These are phyloP conservation scores for Arthroderma sp. DNA, from an alignment of 2,329 filamentous ascomycete genomes.

Conservation along the genomic window DNA sequence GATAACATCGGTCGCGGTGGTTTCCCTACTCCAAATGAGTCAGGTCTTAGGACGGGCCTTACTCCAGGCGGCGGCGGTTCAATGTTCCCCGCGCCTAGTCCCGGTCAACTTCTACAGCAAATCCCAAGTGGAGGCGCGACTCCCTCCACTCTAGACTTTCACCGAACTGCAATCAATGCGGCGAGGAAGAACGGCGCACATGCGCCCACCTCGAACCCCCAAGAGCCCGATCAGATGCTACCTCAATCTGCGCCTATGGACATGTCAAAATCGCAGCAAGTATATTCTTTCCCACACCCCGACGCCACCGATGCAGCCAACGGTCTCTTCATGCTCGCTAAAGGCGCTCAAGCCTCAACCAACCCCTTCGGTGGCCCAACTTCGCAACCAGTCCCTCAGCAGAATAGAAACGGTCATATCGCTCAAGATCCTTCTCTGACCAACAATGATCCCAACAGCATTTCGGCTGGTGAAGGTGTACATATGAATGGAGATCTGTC, in stretches of 20 bases:
- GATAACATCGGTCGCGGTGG: conserved; percentile 62
- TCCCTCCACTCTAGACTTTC: conserved; percentile 83
- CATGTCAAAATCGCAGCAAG: conserved; percentile 34
- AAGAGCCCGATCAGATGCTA: conserved; percentile 25
- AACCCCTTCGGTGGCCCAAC: conserved; percentile 37
- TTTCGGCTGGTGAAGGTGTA: conserved; percentile 33
- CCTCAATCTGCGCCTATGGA: conserved; percentile 30
- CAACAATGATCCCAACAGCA: neutral
- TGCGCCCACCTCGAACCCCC: conserved; percentile 30
- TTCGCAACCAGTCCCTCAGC: conserved; percentile 1
- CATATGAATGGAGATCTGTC: conserved; percentile 58
- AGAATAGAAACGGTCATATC: conserved; percentile 41
- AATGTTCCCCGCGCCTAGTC: conserved; percentile 90
- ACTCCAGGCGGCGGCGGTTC: conserved; percentile 91
- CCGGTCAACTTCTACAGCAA: conserved; percentile 69
- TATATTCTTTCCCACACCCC: conserved; percentile 68
- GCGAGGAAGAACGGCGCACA: conserved; percentile 45
- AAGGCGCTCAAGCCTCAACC: conserved; percentile 43
- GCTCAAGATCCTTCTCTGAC: conserved; percentile 25
- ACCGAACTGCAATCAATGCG: conserved; percentile 77
- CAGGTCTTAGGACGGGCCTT: conserved; percentile 75
- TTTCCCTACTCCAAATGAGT: conserved; percentile 94
- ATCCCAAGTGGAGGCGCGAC: conserved; percentile 72
- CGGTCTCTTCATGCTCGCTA: conserved; percentile 78
- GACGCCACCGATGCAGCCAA: conserved; percentile 90